These are phyloP conservation scores for Coemansia furcata DNA, from an alignment of 192 early-diverging fungal genomes.

Conservation along the genomic window DNA sequence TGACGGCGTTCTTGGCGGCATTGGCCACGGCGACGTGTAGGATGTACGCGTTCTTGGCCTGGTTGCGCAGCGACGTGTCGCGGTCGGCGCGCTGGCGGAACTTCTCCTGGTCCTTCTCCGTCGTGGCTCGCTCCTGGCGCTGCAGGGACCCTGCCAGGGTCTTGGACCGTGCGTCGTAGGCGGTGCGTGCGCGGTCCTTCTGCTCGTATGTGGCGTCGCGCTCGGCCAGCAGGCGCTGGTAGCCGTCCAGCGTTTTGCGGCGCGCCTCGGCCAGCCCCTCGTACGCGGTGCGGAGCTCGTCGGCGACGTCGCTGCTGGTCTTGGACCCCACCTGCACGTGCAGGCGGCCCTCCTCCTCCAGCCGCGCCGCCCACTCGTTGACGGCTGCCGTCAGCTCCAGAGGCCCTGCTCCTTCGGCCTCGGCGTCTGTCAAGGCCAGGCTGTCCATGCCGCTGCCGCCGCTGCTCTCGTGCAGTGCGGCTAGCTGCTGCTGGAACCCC, in stretches of 20 bases:
- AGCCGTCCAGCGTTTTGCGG: slow-evolving; percentile 26
- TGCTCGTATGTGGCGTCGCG: slow-evolving; percentile 33
- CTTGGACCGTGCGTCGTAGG: slow-evolving; percentile 31
- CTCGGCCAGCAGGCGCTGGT: slow-evolving; percentile 40
- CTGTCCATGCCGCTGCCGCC: slow-evolving; percentile 13
- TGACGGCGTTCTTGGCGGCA: slow-evolving; percentile 28
- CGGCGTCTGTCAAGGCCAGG: slow-evolving; percentile 39
- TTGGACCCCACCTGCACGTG: slow-evolving; percentile 42
- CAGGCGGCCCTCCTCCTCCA: slow-evolving; percentile 46
- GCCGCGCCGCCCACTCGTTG: slow-evolving; percentile 38
- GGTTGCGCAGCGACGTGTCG: slow-evolving; percentile 32
- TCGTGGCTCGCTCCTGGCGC: slow-evolving; percentile 41
- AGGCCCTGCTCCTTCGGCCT: slow-evolving; percentile 15
- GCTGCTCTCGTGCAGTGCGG: slow-evolving; percentile 8
- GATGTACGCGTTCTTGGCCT: slow-evolving; percentile 48
- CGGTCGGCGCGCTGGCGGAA: slow-evolving; percentile 27
- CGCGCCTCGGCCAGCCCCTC: slow-evolving; percentile 24
- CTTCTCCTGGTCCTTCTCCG: slow-evolving; percentile 49
- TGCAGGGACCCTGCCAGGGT: slow-evolving; percentile 32
- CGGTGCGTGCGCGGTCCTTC: slow-evolving; percentile 35
- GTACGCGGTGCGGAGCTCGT: slow-evolving; percentile 24
- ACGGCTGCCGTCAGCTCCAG: slow-evolving; percentile 39
- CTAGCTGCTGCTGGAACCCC: slow-evolving; percentile 34
- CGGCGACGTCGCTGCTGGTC: slow-evolving; percentile 30
- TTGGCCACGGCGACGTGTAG: slow-evolving; percentile 43